phyloP scores from a whole-genome alignment of 371 early-diverging fungal genomes.

The Apophysomyces elegans region DNA sequence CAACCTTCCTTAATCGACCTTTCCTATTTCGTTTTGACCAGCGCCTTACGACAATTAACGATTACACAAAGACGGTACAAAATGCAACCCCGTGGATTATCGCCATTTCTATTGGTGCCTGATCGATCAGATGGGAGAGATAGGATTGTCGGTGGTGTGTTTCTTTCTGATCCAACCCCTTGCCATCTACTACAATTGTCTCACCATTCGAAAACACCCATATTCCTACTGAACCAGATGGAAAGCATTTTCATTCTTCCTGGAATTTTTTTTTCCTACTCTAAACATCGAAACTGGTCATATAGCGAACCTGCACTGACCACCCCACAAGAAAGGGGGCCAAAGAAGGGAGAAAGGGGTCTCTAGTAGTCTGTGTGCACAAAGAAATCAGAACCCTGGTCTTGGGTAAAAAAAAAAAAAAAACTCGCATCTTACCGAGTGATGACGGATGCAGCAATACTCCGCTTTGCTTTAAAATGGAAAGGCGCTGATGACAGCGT shows the following conservation, averaged over 20 bases:
- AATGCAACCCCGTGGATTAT: constrained; percentile 5
- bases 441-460: constrained; percentile 33
- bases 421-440: constrained; percentile 22
- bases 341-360: background rate
- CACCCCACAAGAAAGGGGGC: background rate
- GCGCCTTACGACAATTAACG: background rate
- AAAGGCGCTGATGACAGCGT: constrained; percentile 42
- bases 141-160: constrained; percentile 6
- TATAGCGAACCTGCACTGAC: constrained; percentile 4
- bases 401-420: background rate
- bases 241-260: background rate
- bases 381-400: constrained; percentile 9
- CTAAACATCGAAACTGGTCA: background rate
- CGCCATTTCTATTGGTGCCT: constrained; percentile 8
- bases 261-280: background rate
- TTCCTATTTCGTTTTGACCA: constrained; percentile 9
- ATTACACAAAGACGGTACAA: constrained; percentile 9
- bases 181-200: constrained; percentile 3
- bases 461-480: constrained; percentile 20
- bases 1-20: constrained; percentile 6
- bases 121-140: constrained; percentile 2
- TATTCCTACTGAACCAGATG: background rate
- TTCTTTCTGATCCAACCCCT: constrained; percentile 8
- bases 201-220: background rate
- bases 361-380: constrained; percentile 5